These are phyloP conservation scores for Wickerhamiella australiensis DNA, from an alignment of 805 yeast genomes.

Conservation along the genomic window DNA sequence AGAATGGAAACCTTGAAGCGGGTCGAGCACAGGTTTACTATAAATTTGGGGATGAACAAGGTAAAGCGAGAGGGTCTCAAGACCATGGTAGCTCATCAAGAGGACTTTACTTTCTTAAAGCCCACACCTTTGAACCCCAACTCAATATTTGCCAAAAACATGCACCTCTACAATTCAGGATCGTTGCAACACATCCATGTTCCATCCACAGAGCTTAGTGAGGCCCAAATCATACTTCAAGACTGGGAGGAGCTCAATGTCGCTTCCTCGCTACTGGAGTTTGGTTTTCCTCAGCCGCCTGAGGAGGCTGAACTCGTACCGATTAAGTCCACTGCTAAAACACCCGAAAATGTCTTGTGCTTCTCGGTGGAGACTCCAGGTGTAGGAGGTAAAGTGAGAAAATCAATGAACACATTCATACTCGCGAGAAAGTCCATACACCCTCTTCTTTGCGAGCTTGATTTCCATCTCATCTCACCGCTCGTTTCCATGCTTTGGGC, in stretches of 20 bases:
- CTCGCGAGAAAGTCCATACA: neutral
- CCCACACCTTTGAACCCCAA: neutral
- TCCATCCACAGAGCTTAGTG: neutral
- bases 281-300: neutral
- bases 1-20: neutral
- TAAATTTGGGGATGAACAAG: neutral
- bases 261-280: neutral
- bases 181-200: neutral
- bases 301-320: neutral
- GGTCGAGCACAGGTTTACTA: neutral
- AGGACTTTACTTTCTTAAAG: neutral
- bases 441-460: slow-evolving; percentile 4
- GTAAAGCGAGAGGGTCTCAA: neutral
- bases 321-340: neutral
- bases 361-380: neutral
- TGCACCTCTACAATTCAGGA: neutral
- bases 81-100: neutral
- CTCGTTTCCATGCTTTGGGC: slow-evolving; percentile 4
- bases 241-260: neutral
- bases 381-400: neutral
- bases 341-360: neutral
- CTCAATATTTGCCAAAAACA: neutral
- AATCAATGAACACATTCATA: neutral
- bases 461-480: slow-evolving; percentile 3
- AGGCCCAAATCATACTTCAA: neutral